phyloP scores from a whole-genome alignment of 73 alveolate genomes.

The Breviolum minutum region DNA sequence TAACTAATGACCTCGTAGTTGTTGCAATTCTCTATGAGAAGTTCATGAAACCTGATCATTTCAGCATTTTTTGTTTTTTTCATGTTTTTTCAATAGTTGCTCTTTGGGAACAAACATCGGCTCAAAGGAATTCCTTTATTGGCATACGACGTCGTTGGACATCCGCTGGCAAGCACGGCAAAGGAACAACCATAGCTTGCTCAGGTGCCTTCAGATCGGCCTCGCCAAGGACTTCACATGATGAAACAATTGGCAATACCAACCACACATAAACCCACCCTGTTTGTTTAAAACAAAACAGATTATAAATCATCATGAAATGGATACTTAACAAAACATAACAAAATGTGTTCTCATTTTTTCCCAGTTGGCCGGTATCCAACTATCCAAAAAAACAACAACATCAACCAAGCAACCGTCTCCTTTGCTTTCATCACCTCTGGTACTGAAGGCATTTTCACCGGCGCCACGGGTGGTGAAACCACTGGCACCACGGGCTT shows the following conservation, averaged over 20 bases:
- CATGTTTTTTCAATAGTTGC: background rate
- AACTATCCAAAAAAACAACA: too few relatives aligned
- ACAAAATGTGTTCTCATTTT: background rate
- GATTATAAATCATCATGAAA: background rate
- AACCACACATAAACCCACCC: background rate
- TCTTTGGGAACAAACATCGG: background rate
- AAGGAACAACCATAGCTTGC: background rate
- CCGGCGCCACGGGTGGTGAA: too few relatives aligned
- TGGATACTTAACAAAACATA: background rate
- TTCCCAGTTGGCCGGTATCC: too few relatives aligned
- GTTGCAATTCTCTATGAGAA: background rate
- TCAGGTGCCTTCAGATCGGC: background rate
- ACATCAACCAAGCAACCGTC: background rate
- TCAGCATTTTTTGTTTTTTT: background rate
- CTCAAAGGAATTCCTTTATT: conserved; percentile 15
- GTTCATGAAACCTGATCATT: background rate
- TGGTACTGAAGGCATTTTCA: background rate
- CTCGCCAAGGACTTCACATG: background rate
- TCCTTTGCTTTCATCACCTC: background rate
- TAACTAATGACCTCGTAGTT: too few relatives aligned
- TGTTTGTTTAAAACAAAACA: too few relatives aligned
- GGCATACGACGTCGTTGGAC: background rate
- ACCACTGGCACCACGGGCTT: too few relatives aligned
- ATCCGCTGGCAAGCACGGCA: background rate
- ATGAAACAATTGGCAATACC: background rate